Percentiles rank a stretch among this genome's conserved stretches.
Evolutionary conservation across 768 basidiomycete genomes (phyloP).

Genomic region (Xanthoconium purpureum): DNA sequence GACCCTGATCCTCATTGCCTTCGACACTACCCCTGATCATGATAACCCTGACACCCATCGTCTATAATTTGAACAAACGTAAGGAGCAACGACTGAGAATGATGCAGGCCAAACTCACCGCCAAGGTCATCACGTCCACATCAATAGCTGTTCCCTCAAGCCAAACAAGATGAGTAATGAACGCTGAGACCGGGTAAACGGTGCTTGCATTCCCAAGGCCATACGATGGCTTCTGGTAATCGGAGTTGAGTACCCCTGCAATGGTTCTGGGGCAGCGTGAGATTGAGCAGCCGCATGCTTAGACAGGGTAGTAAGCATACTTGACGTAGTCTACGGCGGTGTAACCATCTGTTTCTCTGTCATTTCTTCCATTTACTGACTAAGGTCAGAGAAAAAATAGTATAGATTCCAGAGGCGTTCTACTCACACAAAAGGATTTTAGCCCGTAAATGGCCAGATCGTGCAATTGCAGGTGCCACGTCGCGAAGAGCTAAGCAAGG

Average conservation of each 20-base stretch:
- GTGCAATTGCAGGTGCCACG: slow-evolving; percentile 73
- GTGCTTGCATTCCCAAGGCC: slow-evolving; percentile 60
- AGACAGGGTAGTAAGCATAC: slow-evolving; percentile 37
- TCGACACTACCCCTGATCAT: slow-evolving; percentile 37
- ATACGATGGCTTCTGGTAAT: slow-evolving; percentile 47
- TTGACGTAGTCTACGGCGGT: slow-evolving; percentile 79
- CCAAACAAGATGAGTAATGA: slow-evolving; percentile 83
- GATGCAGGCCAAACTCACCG: slow-evolving; percentile 42
- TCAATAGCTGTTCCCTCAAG: slow-evolving; percentile 59
- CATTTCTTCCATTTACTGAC: slow-evolving; percentile 82
- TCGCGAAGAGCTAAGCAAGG: slow-evolving; percentile 86
- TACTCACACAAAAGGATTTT: slow-evolving; percentile 82
- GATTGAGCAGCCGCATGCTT: slow-evolving; percentile 1
- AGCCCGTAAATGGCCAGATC: slow-evolving; percentile 64
- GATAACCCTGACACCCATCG: slow-evolving; percentile 58
- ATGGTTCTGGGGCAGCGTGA: slow-evolving; percentile 51
- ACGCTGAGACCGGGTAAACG: slow-evolving; percentile 71
- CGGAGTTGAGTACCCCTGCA: slow-evolving; percentile 61
- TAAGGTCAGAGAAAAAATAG: slow-evolving; percentile 5
- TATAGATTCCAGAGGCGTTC: background rate
- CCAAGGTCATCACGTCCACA: slow-evolving; percentile 60
- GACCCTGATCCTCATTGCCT: slow-evolving; percentile 23
- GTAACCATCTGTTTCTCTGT: slow-evolving; percentile 87
- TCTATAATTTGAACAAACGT: slow-evolving; percentile 32
- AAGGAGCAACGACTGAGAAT: background rate